A percentile compares a stretch with the other conserved stretches of the same genome.
Evolutionary conservation across 129 eudicot genomes (phyloP).

Genomic region (Pulicaria dysenterica): DNA sequence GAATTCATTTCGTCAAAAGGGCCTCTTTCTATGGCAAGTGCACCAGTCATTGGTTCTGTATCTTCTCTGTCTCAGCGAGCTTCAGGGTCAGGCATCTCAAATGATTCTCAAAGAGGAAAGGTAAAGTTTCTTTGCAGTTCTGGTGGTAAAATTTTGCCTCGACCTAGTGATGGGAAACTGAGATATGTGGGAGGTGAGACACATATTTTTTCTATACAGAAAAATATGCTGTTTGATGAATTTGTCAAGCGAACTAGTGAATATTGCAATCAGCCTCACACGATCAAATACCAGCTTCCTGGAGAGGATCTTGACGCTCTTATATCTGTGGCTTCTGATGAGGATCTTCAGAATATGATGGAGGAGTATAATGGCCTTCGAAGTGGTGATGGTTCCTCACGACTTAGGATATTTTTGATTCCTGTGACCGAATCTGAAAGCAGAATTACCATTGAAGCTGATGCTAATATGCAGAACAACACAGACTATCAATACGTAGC

Average conservation of each 20-base stretch:
- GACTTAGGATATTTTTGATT: conserved; percentile 76
- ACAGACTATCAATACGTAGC: conserved; percentile 79
- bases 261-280: conserved; percentile 71
- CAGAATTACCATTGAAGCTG: conserved; percentile 34
- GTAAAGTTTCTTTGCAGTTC: conserved; percentile 85
- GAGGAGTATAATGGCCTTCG: conserved; percentile 74
- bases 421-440: conserved; percentile 64
- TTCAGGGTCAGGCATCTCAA: conserved; percentile 44
- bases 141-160: conserved; percentile 79
- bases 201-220: conserved; percentile 65
- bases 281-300: conserved; percentile 86
- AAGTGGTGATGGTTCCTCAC: conserved; percentile 56
- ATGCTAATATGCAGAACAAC: conserved; percentile 40
- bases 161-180: conserved; percentile 85
- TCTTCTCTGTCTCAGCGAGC: conserved; percentile 36
- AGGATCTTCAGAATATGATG: conserved; percentile 92
- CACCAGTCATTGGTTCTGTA: conserved; percentile 41
- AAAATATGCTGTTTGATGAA: conserved; percentile 61
- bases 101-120: conserved; percentile 62
- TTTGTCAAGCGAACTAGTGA: conserved; percentile 52
- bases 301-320: conserved; percentile 97
- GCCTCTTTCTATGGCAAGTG: conserved; percentile 41
- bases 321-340: conserved; percentile 84
- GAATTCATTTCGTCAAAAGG: conserved; percentile 53
- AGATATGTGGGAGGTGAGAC: conserved; percentile 97